Evolutionary conservation across 345 rosid species (phyloP).

Genomic region (Turnera subulata): DNA sequence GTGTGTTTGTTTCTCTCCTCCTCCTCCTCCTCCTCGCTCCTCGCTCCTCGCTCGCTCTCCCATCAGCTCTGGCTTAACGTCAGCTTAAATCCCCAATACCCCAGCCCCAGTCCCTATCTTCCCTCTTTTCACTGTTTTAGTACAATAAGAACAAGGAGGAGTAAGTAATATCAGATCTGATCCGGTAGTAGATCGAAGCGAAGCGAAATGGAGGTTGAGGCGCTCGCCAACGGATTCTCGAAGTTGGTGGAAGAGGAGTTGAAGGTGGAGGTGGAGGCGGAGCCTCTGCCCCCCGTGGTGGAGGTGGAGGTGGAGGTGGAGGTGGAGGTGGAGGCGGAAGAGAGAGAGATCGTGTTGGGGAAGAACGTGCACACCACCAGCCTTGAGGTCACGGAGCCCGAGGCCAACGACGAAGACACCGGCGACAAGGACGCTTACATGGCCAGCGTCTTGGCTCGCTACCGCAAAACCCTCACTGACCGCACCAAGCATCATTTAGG

Average conservation of each 20-base stretch:
- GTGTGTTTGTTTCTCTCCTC: too few species aligned
- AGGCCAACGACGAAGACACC: constrained; percentile 73
- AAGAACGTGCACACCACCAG: constrained; percentile 76
- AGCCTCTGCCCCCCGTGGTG: constrained; percentile 39
- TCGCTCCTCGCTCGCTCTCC: too few species aligned
- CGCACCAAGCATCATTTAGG: constrained; percentile 83
- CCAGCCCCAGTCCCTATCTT: too few species aligned
- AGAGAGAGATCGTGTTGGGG: constrained; percentile 73
- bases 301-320: constrained; percentile 6
- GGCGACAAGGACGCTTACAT: constrained; percentile 94
- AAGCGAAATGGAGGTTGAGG: constrained; percentile 13
- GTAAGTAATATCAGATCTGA: too few species aligned
- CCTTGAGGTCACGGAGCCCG: constrained; percentile 86
- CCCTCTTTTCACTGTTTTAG: too few species aligned
- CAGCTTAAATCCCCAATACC: too few species aligned
- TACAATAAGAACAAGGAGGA: too few species aligned
- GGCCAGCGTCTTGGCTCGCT: constrained; percentile 92
- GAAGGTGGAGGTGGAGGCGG: constrained; percentile 28
- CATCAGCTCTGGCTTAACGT: too few species aligned
- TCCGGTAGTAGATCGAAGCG: too few species aligned
- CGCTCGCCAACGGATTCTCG: constrained; percentile 19
- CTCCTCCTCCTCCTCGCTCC: too few species aligned
- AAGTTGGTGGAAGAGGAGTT: constrained; percentile 29
- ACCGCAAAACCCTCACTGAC: constrained; percentile 67
- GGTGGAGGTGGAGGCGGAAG: constrained; percentile 15